Evolutionary conservation across 2,329 filamentous ascomycete genomes (phyloP).

Genomic region (Monosporascus sp.): DNA sequence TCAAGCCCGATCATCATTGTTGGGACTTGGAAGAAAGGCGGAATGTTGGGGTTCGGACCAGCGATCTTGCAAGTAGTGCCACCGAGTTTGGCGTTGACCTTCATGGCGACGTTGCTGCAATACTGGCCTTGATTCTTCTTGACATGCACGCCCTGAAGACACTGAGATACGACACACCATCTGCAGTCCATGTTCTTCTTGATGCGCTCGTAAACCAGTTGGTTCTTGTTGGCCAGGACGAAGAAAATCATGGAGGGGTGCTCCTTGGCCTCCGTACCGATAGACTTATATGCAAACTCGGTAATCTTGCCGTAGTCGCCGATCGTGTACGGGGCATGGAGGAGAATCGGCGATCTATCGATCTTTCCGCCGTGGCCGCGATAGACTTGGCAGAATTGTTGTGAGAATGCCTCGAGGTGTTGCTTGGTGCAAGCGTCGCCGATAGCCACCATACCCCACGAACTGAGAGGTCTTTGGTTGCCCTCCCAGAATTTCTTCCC

Average conservation of each 20-base stretch:
- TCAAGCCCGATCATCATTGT: constrained; percentile 90
- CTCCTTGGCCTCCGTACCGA: constrained; percentile 46
- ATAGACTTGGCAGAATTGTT: constrained; percentile 40
- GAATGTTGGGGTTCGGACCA: constrained; percentile 28
- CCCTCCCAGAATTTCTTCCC: constrained; percentile 68
- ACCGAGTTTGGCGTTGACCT: constrained; percentile 93
- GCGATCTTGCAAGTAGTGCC: constrained; percentile 60
- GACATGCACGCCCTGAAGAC: constrained; percentile 68
- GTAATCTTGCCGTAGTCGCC: constrained; percentile 50
- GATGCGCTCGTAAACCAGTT: constrained; percentile 71
- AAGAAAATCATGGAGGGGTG: constrained; percentile 76
- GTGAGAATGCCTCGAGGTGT: constrained; percentile 54
- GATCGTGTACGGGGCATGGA: constrained; percentile 27
- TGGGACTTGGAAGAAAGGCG: constrained; percentile 40
- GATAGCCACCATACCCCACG: constrained; percentile 72
- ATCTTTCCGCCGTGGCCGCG: constrained; percentile 46
- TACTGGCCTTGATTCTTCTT: constrained; percentile 71
- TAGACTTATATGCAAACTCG: constrained; percentile 48
- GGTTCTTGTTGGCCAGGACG: constrained; percentile 66
- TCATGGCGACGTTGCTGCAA: constrained; percentile 91
- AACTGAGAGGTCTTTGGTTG: constrained; percentile 57
- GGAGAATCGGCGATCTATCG: constrained; percentile 27
- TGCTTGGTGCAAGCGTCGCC: constrained; percentile 46
- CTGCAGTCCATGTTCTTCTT: constrained; percentile 88
- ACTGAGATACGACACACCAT: constrained; percentile 78